phyloP scores from a whole-genome alignment of 768 basidiomycete species.

The Termitomyces sp. region DNA sequence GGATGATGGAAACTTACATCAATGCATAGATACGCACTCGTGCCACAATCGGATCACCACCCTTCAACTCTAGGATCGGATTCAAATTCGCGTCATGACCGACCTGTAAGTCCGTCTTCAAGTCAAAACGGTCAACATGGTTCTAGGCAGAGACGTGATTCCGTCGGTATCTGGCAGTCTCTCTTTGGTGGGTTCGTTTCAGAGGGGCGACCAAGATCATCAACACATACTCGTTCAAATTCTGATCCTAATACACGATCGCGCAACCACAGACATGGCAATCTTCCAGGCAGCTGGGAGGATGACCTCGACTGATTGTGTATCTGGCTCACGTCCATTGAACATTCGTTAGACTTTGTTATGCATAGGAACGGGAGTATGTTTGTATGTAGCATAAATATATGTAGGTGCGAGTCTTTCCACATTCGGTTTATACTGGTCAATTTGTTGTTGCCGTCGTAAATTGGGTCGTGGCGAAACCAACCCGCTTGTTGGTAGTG shows the following conservation, averaged over 20 bases:
- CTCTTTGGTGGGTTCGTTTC: constrained; percentile 28
- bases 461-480: constrained; percentile 51
- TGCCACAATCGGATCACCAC: constrained; percentile 60
- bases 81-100: constrained; percentile 4
- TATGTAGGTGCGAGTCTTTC: neutral
- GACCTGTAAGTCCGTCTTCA: constrained; percentile 3
- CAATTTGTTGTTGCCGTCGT: constrained; percentile 44
- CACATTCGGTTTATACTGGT: neutral
- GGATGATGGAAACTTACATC: constrained; percentile 5
- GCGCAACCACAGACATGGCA: constrained; percentile 15
- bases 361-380: neutral
- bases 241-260: constrained; percentile 27
- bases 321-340: neutral
- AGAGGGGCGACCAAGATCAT: constrained; percentile 15
- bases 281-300: constrained; percentile 42
- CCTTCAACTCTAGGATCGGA: constrained; percentile 16
- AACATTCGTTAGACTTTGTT: neutral
- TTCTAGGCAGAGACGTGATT: constrained; percentile 12
- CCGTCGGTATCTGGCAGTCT: constrained; percentile 28
- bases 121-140: constrained; percentile 12
- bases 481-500: constrained; percentile 51
- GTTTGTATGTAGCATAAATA: constrained; percentile 7
- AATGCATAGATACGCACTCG: constrained; percentile 51
- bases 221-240: constrained; percentile 27
- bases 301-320: constrained; percentile 11